phyloP scores from a whole-genome alignment of 192 early-diverging fungal genomes.

The Chytriomyces sp. region DNA sequence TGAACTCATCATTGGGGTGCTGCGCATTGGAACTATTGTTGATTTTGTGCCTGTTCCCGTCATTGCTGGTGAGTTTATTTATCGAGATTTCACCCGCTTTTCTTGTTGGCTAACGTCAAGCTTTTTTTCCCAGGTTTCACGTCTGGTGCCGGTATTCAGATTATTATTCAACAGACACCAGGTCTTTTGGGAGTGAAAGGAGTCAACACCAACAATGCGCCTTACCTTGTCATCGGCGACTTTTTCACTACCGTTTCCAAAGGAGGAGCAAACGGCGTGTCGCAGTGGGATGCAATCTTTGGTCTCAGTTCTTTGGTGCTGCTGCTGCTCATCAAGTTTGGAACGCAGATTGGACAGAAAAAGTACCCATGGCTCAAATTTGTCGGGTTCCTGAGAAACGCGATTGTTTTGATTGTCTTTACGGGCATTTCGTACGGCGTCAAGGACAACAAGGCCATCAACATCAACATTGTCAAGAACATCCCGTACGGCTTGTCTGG shows the following conservation, averaged over 20 bases:
- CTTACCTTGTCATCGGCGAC: constrained; percentile 79
- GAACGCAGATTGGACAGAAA: background rate
- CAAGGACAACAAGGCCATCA: constrained; percentile 45
- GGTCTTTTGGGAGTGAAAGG: constrained; percentile 76
- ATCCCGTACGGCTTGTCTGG: constrained; percentile 77
- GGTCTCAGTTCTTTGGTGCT: constrained; percentile 48
- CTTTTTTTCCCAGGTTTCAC: constrained; percentile 67
- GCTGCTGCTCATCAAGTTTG: constrained; percentile 47
- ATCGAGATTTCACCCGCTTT: no score
- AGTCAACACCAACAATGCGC: constrained; percentile 69
- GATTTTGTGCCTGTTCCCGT: constrained; percentile 77
- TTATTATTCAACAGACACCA: constrained; percentile 80
- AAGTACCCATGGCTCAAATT: constrained; percentile 55
- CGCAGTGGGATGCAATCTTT: constrained; percentile 62
- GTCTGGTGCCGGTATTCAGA: constrained; percentile 78
- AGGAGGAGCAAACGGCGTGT: background rate
- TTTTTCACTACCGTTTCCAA: constrained; percentile 47
- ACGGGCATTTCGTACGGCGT: constrained; percentile 72
- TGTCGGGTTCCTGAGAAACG: constrained; percentile 72
- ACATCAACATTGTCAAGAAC: constrained; percentile 64
- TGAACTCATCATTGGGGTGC: constrained; percentile 70
- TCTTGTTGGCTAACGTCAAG: background rate
- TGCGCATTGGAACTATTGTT: constrained; percentile 84
- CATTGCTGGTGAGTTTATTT: constrained; percentile 69
- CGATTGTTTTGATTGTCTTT: constrained; percentile 74